Percentiles rank a stretch among this genome's conserved stretches.
phyloP scores from a whole-genome alignment of 2,329 filamentous ascomycete species.

The Colletotrichum truncatum region DNA sequence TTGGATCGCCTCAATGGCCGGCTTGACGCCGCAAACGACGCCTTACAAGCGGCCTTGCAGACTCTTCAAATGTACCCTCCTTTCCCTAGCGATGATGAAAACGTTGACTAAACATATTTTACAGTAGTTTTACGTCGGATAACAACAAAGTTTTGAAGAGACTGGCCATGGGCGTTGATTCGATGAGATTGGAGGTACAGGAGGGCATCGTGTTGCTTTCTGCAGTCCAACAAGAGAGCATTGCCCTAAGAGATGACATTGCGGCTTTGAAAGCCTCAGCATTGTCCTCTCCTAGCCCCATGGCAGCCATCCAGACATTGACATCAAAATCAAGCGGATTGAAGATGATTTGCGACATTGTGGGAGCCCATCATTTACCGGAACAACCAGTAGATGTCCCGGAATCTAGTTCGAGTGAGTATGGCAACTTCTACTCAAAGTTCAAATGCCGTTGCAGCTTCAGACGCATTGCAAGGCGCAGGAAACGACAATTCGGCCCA shows the following conservation, averaged over 20 bases:
- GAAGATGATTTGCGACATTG: background rate
- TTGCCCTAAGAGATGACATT: too few species aligned
- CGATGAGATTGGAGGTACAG: too few species aligned
- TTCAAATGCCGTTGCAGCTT: background rate
- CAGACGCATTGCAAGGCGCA: fast-evolving
- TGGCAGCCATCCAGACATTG: background rate
- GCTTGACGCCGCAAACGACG: background rate
- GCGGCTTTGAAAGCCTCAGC: too few species aligned
- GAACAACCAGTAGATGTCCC: too few species aligned
- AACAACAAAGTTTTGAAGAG: too few species aligned
- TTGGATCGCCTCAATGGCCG: background rate
- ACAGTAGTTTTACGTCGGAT: too few species aligned
- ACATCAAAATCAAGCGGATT: background rate
- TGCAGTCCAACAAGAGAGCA: too few species aligned
- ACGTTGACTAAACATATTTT: fast-evolving
- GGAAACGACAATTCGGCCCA: background rate
- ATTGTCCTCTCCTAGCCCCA: background rate
- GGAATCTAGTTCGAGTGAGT: background rate
- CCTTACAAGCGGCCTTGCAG: background rate
- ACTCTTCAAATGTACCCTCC: background rate
- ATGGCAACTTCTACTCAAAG: too few species aligned
- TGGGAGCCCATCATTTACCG: too few species aligned
- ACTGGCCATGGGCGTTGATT: too few species aligned
- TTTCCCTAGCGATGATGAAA: too few species aligned
- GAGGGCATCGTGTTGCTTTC: too few species aligned